phyloP scores from a whole-genome alignment of 2,329 filamentous ascomycete species.

The Colletotrichum spaethianum region DNA sequence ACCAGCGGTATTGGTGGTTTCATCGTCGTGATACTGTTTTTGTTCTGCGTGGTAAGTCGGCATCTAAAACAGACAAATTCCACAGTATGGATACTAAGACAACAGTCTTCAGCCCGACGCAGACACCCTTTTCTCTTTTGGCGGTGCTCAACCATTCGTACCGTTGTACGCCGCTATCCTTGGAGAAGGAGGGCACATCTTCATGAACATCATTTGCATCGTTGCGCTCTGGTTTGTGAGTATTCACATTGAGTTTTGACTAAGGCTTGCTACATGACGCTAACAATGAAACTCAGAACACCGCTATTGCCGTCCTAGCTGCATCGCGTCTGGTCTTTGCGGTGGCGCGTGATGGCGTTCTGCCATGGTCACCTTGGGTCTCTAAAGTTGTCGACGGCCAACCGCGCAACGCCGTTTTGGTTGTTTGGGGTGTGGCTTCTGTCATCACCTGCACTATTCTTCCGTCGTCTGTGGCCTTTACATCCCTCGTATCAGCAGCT shows the following conservation, averaged over 20 bases:
- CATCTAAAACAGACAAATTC: fast-evolving
- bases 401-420: conserved; percentile 71
- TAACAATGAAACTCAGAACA: conserved; percentile 57
- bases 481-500: conserved; percentile 66
- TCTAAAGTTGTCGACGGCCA: conserved; percentile 68
- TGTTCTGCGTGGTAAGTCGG: conserved; percentile 67
- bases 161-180: conserved; percentile 70
- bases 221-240: conserved; percentile 65
- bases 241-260: conserved; percentile 12
- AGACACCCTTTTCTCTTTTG: conserved; percentile 66
- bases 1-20: conserved; percentile 70
- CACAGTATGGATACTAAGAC: not conserved
- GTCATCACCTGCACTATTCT: conserved; percentile 72
- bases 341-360: conserved; percentile 72
- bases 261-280: not conserved
- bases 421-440: conserved; percentile 68
- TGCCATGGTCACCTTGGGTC: conserved; percentile 72
- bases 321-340: conserved; percentile 74
- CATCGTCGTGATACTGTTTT: conserved; percentile 68
- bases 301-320: conserved; percentile 71
- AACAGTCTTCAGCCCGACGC: conserved; percentile 60
- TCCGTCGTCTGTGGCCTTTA: conserved; percentile 67
- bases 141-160: conserved; percentile 71
- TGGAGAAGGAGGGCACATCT: conserved; percentile 69
- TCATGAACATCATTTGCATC: conserved; percentile 73